phyloP scores from a whole-genome alignment of 345 rosid species.

The Aquilaria yunnanensis region DNA sequence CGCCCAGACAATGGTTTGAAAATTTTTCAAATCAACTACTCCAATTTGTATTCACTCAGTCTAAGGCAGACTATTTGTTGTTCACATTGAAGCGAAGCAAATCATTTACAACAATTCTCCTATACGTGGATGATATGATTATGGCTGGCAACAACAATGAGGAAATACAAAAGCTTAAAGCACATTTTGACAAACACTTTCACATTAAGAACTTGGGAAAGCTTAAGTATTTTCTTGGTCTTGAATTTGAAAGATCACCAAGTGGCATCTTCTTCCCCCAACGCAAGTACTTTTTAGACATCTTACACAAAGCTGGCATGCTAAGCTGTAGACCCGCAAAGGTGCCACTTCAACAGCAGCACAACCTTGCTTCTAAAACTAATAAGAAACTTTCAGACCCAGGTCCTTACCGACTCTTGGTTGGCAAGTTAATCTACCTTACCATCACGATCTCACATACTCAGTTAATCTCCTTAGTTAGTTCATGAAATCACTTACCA shows the following conservation, averaged over 20 bases:
- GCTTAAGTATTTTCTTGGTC: no score
- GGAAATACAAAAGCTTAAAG: no score
- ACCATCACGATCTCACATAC: not conserved
- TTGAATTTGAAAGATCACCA: not conserved
- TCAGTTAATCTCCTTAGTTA: not conserved
- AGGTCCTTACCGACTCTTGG: not conserved
- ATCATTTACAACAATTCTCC: no score
- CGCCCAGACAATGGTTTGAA: no score
- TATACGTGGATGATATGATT: no score
- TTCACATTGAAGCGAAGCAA: no score
- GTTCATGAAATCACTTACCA: no score
- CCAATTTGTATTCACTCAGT: not conserved
- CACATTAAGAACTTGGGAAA: no score
- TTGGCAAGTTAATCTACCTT: no score
- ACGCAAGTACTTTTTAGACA: not conserved
- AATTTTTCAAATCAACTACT: not conserved
- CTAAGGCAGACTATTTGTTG: not conserved
- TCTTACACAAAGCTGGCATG: not conserved
- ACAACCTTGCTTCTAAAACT: not conserved
- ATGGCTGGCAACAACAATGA: no score
- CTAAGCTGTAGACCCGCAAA: no score
- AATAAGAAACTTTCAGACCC: not conserved
- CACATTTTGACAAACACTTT: no score
- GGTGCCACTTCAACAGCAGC: not conserved
- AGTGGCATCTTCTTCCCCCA: not conserved